Conservation (phyloP, 805 yeast species). For the Yarrowia sp. region DNA sequence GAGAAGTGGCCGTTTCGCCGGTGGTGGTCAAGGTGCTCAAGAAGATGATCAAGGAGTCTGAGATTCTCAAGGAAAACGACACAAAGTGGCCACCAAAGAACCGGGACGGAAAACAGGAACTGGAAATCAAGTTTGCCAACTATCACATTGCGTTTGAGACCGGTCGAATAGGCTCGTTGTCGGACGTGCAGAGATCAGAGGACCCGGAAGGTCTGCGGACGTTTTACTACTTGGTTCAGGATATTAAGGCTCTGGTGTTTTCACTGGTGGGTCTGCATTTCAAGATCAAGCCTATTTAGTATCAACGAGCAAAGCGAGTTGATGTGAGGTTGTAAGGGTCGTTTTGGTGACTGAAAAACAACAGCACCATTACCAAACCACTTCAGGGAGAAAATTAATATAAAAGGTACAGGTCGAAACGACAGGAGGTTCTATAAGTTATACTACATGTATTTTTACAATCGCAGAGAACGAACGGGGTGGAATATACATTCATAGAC, state of each 20-base stretch:
- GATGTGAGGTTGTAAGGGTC: no score
- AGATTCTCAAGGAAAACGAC: constrained; percentile 54
- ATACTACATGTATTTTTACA: constrained; percentile 12
- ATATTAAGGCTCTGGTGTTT: constrained; percentile 55
- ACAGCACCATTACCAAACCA: no score
- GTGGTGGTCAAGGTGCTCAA: constrained; percentile 51
- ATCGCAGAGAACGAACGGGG: background rate
- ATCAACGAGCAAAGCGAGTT: background rate
- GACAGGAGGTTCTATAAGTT: constrained; percentile 17
- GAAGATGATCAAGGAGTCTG: constrained; percentile 52
- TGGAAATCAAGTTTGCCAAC: constrained; percentile 53
- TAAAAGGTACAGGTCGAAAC: constrained; percentile 13
- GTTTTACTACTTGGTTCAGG: constrained; percentile 55
- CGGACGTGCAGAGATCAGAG: constrained; percentile 52
- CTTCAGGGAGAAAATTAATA: no score
- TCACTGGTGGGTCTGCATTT: constrained; percentile 55
- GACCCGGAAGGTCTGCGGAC: constrained; percentile 57
- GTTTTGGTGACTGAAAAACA: no score
- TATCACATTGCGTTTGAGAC: constrained; percentile 52
- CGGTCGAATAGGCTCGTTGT: constrained; percentile 52
- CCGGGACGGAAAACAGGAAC: constrained; percentile 54
- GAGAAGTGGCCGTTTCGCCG: constrained; percentile 52
- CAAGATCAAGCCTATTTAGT: constrained; percentile 49
- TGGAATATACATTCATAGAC: no score
- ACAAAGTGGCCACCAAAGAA: constrained; percentile 54